Evolutionary conservation across 495 filamentous ascomycete species (phyloP).

Genomic region (Aspergillus taichungensis): DNA sequence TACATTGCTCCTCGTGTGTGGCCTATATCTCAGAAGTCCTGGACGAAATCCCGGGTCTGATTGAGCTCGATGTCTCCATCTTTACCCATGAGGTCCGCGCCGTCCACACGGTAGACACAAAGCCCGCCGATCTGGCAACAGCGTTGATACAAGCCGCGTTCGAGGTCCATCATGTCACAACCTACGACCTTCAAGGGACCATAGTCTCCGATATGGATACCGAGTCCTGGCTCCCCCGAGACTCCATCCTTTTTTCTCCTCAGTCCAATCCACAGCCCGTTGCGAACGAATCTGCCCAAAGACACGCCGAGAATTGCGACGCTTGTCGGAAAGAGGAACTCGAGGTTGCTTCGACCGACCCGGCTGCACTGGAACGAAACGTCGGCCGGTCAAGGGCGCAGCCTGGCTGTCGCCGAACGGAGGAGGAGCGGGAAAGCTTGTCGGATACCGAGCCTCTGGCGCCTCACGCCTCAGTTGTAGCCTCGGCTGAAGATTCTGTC

Average conservation of each 20-base stretch:
- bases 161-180: conserved; percentile 40
- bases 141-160: conserved; percentile 42
- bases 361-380: neutral
- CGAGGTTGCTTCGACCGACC: neutral
- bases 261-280: conserved; percentile 16
- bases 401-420: neutral
- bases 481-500: neutral
- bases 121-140: conserved; percentile 25
- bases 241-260: conserved; percentile 15
- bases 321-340: conserved; percentile 37
- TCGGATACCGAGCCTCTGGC: conserved; percentile 1
- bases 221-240: conserved; percentile 21
- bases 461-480: neutral
- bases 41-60: conserved; percentile 22
- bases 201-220: conserved; percentile 28
- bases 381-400: neutral
- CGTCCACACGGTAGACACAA: conserved; percentile 21
- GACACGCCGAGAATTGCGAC: conserved; percentile 40
- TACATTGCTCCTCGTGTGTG: conserved; percentile 47
- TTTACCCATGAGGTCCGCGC: conserved; percentile 38
- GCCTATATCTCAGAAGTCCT: conserved; percentile 38
- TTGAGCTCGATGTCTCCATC: conserved; percentile 35
- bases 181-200: conserved; percentile 22
- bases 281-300: conserved; percentile 4
- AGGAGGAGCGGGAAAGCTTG: neutral